phyloP scores from a whole-genome alignment of 495 filamentous ascomycete genomes.

The Xylaria longipes region DNA sequence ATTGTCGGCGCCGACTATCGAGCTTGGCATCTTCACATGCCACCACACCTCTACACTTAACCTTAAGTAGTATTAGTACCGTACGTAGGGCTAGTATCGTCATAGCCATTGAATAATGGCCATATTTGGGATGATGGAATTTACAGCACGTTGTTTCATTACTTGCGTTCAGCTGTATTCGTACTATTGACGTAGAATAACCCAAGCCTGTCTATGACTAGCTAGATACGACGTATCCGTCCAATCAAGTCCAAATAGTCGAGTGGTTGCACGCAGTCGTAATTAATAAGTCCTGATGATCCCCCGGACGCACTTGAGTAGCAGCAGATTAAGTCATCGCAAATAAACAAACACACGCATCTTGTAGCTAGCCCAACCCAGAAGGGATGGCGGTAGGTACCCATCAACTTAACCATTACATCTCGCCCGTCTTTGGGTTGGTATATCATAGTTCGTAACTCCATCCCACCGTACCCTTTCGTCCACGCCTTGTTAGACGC shows the following conservation, averaged over 20 bases:
- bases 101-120: no score
- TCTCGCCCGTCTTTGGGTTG: neutral
- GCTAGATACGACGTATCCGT: no score
- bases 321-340: neutral
- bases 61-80: no score
- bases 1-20: conserved; percentile 8
- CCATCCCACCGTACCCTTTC: neutral
- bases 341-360: neutral
- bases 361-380: neutral
- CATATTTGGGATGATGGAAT: no score
- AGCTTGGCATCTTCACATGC: conserved; percentile 33
- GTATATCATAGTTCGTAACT: neutral
- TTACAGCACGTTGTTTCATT: no score
- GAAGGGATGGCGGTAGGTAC: neutral
- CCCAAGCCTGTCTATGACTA: neutral
- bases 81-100: no score
- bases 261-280: no score
- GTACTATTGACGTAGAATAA: no score
- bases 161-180: no score
- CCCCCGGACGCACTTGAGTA: neutral
- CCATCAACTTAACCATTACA: neutral
- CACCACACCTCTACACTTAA: neutral
- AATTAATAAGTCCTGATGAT: no score
- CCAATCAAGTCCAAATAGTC: no score
- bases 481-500: neutral